These are phyloP conservation scores for Hypoxylon sp. DNA, from an alignment of 2,329 filamentous ascomycete genomes.

Conservation along the genomic window DNA sequence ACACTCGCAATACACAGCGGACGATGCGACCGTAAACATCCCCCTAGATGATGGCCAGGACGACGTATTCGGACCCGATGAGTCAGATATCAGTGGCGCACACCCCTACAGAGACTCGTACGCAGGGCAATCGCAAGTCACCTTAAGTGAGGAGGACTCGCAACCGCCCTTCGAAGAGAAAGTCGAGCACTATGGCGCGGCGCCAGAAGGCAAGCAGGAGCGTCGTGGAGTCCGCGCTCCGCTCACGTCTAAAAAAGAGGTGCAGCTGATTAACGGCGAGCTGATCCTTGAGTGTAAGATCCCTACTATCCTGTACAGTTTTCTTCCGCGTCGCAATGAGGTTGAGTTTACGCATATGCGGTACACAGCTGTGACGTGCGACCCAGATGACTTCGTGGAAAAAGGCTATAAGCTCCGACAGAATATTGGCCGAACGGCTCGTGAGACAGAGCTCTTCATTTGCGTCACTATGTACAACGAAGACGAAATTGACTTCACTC, in stretches of 20 bases:
- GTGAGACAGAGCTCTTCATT: conserved; percentile 95
- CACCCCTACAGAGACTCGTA: conserved; percentile 73
- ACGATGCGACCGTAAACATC: conserved; percentile 80
- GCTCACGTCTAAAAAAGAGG: conserved; percentile 93
- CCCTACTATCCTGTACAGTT: conserved; percentile 97
- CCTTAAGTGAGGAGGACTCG: conserved; percentile 65
- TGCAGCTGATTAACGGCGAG: conserved; percentile 96
- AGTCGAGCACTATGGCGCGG: conserved; percentile 86
- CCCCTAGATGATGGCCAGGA: conserved; percentile 74
- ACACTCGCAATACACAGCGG: conserved; percentile 68
- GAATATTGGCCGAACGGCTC: conserved; percentile 89
- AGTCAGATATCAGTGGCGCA: conserved; percentile 67
- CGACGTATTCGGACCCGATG: conserved; percentile 79
- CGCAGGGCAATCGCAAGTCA: conserved; percentile 66
- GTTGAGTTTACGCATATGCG: conserved; percentile 98
- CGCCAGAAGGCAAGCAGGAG: conserved; percentile 87
- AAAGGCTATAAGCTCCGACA: conserved; percentile 94
- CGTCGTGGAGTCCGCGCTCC: conserved; percentile 88
- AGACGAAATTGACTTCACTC: conserved; percentile 94
- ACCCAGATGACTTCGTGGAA: conserved; percentile 88
- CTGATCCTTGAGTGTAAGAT: conserved; percentile 99
- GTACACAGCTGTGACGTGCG: conserved; percentile 95
- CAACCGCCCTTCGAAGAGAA: conserved; percentile 65
- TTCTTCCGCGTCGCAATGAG: conserved; percentile 91
- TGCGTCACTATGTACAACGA: conserved; percentile 99